Evolutionary conservation across 495 filamentous ascomycete species (phyloP), one percentile per base, ranked within the genome.

Genomic region (Penicillium bovifimosum): DNA sequence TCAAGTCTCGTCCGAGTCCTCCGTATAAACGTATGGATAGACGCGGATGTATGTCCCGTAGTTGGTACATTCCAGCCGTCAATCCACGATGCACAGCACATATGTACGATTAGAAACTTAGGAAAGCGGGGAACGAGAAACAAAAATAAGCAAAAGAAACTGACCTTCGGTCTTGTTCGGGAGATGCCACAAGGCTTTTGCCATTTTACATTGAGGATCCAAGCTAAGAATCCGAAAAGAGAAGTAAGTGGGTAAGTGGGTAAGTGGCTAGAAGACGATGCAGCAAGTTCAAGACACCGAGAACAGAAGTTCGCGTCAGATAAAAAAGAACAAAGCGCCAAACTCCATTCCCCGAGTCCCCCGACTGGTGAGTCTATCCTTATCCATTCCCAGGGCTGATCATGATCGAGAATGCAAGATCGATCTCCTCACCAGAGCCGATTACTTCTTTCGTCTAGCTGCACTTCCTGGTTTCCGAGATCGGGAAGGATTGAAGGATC

Each of bases 371-470:
- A 24, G 20, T 24, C 4, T 24, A 2, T 4, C 20, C 20, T 24
- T 24, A 24, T 24, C 20, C 20, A 24, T 24, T 24, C 20, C 20
- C 20, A 35, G 31, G 9, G 14, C n/a, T 28, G 32, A 24, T 34
- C 17, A 13, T 13, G 6, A 38, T 27, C 24, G 7, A 24, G 7
- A 27, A 27, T 48, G 46, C 34, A 13, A 31, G 34, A 48, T 48
- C 32, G 44, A 47, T 47, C 18, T 17, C 17, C 44, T 26, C 13
- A 18, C 13, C 18, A 34, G n/a, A n/a, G 14, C 13, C 26, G 18
- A 33, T 50, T 50, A 24, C 48, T 24, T 41, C 27, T 42, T 50
- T 24, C 6, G 48, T 41, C 48, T 18, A 50, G 8, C 17, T 34
- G 24, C 48, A 32, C 33, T 40, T 16, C 17, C 28, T 26, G 18